Percentiles rank a stretch among this genome's conserved stretches.
Conservation (phyloP, 345 rosid genomes). For the Salix purpurea region DNA sequence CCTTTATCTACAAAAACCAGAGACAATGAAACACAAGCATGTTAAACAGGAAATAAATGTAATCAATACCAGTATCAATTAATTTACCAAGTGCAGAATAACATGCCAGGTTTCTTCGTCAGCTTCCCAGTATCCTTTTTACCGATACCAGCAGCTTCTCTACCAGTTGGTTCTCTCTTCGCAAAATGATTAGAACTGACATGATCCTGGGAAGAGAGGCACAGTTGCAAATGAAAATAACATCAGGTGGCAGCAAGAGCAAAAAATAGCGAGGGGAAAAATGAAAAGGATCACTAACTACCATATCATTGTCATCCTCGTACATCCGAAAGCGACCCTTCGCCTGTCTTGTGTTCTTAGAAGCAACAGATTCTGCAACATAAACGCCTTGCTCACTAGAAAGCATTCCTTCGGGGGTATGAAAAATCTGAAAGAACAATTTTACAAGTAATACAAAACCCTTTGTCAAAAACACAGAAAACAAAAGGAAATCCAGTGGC, state of each 20-base stretch:
- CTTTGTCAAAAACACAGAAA: not conserved
- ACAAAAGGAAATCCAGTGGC: no score
- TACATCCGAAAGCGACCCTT: slow-evolving; percentile 54
- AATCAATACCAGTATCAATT: slow-evolving; percentile 3
- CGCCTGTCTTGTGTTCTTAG: slow-evolving; percentile 61
- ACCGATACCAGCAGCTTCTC: slow-evolving; percentile 51
- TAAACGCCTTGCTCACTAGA: slow-evolving; percentile 82
- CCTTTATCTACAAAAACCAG: slow-evolving; percentile 59
- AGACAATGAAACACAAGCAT: slow-evolving; percentile 6
- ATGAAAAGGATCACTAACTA: slow-evolving; percentile 14
- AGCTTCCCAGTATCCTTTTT: slow-evolving; percentile 64
- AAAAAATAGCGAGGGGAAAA: not conserved
- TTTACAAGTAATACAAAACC: not conserved
- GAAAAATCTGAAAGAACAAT: slow-evolving; percentile 52
- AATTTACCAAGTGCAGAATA: slow-evolving; percentile 3
- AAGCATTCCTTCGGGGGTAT: slow-evolving; percentile 87
- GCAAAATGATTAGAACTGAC: slow-evolving; percentile 45
- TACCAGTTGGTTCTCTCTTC: slow-evolving; percentile 57
- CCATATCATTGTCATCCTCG: slow-evolving; percentile 42
- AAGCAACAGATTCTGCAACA: slow-evolving; percentile 66
- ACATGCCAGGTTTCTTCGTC: slow-evolving; percentile 65
- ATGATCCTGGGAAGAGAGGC: slow-evolving; percentile 32
- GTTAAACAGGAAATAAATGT: not conserved
- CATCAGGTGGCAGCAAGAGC: not conserved
- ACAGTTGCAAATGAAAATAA: not conserved